Percentiles rank a stretch among this genome's conserved stretches.
These are phyloP conservation scores for Pichiaceae sp. DNA, from an alignment of 1,139 yeast species.

Conservation along the genomic window DNA sequence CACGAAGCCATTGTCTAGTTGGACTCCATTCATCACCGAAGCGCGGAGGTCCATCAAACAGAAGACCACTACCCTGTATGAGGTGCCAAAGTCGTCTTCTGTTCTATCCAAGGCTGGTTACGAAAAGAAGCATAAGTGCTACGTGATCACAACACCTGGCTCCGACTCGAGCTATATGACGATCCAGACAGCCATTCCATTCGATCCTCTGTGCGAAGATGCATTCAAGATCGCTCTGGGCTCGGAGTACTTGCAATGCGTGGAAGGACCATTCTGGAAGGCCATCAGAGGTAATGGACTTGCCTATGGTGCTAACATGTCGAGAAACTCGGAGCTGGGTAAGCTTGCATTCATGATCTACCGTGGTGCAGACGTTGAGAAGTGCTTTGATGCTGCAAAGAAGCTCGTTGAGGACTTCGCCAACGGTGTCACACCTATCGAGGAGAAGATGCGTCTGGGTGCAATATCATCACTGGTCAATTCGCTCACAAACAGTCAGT, in stretches of 20 bases:
- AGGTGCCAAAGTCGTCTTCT: constrained; percentile 46
- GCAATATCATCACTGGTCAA: constrained; percentile 72
- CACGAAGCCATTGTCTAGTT: constrained; percentile 48
- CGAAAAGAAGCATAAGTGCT: constrained; percentile 46
- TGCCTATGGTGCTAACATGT: constrained; percentile 79
- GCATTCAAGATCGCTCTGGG: constrained; percentile 66
- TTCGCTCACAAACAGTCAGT: constrained; percentile 57
- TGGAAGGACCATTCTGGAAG: constrained; percentile 97
- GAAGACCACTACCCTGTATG: constrained; percentile 4
- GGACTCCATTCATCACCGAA: constrained; percentile 39
- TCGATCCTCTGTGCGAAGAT: constrained; percentile 59
- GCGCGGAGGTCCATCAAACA: constrained; percentile 1
- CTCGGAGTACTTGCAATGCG: constrained; percentile 69
- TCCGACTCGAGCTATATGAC: constrained; percentile 78
- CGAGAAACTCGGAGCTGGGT: constrained; percentile 58
- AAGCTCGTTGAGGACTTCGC: constrained; percentile 58
- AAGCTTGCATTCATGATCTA: constrained; percentile 59
- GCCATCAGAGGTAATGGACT: constrained; percentile 93
- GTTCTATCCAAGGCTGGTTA: constrained; percentile 52
- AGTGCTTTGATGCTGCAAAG: constrained; percentile 63
- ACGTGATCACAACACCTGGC: constrained; percentile 68
- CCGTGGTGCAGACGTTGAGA: constrained; percentile 76
- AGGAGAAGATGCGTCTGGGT: constrained; percentile 53
- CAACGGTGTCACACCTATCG: constrained; percentile 45
- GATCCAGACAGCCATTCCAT: constrained; percentile 54